Percentiles rank a stretch among this genome's conserved stretches.
Conservation (phyloP, 129 eudicot genomes). For the Silybum marianum region DNA sequence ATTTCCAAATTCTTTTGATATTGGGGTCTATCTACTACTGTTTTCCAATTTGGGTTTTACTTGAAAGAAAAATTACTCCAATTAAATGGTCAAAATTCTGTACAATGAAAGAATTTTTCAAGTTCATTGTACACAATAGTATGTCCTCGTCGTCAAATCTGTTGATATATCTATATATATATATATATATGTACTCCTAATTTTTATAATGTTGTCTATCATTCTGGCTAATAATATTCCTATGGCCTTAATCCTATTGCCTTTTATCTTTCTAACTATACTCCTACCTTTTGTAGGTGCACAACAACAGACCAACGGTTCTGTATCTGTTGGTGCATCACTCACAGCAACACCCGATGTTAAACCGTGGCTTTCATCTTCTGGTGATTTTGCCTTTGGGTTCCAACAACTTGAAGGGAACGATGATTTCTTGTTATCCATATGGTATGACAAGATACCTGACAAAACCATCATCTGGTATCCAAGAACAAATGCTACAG, state of each 20-base stretch:
- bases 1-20: no score
- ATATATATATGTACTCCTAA: no score
- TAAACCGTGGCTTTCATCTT: constrained; percentile 50
- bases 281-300: constrained; percentile 2
- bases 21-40: no score
- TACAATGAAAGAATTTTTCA: no score
- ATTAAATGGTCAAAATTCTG: no score
- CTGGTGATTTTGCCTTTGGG: constrained; percentile 61
- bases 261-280: neutral
- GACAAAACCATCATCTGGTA: constrained; percentile 36
- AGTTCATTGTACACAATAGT: no score
- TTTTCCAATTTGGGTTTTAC: no score
- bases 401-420: constrained; percentile 29
- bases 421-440: constrained; percentile 34
- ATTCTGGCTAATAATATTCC: neutral
- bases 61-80: no score
- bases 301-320: constrained; percentile 37
- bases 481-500: neutral
- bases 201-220: no score
- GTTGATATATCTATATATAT: no score
- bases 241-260: constrained; percentile 9
- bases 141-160: no score
- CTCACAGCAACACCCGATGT: constrained; percentile 28
- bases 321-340: constrained; percentile 25
- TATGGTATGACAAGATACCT: constrained; percentile 41